Evolutionary conservation across 108 stramenopile species (phyloP).

Genomic region (Pseudonitzschia multiseries): DNA sequence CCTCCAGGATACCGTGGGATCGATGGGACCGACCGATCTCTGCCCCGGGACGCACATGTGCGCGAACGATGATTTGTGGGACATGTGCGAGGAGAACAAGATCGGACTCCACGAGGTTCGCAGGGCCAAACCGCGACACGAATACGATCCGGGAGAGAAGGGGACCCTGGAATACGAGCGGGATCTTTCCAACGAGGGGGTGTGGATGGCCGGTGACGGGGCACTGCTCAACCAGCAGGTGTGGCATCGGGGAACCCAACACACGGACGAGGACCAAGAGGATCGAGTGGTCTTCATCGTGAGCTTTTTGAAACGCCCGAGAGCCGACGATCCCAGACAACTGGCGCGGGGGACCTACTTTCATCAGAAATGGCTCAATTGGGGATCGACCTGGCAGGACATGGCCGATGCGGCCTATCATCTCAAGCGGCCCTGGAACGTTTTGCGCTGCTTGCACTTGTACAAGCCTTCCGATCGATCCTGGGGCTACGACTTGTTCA

Average conservation of each 20-base stretch:
- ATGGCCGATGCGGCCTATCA: conserved; percentile 31
- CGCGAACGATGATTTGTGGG: conserved; percentile 33
- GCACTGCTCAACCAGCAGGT: conserved; percentile 59
- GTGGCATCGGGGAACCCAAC: conserved; percentile 55
- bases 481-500: conserved; percentile 60
- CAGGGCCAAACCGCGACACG: background rate
- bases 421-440: conserved; percentile 46
- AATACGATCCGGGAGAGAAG: background rate
- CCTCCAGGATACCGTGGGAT: conserved; percentile 46
- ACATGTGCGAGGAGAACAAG: conserved; percentile 28
- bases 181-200: conserved; percentile 19
- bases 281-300: conserved; percentile 62
- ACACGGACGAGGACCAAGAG: conserved; percentile 32
- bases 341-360: conserved; percentile 67
- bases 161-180: background rate
- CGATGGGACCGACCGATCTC: conserved; percentile 64
- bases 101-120: conserved; percentile 36
- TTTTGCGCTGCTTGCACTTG: conserved; percentile 41
- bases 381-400: conserved; percentile 58
- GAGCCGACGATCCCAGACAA: conserved; percentile 40
- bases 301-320: conserved; percentile 48
- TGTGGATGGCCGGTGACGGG: conserved; percentile 53
- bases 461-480: conserved; percentile 40
- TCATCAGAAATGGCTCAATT: conserved; percentile 65
- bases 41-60: conserved; percentile 69